Conservation (phyloP, 2,329 filamentous ascomycete genomes). For the Calonectria henricotiae region DNA sequence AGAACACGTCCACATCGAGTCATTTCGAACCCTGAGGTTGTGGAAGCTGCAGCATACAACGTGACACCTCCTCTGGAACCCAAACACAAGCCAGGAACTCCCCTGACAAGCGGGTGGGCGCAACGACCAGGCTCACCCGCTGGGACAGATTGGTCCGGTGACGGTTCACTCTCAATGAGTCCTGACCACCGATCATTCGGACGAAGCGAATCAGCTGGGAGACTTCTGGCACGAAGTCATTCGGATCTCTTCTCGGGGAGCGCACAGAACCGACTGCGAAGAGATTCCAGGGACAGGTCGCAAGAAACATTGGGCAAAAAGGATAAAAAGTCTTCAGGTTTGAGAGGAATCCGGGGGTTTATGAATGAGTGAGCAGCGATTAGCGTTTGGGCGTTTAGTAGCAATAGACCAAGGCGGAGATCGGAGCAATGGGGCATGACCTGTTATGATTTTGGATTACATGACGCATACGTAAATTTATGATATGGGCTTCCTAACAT, state of each 20-base stretch:
- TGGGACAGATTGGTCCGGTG: conserved; percentile 54
- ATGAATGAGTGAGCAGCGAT: conserved; percentile 51
- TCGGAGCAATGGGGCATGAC: background rate
- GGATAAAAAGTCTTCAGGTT: conserved; percentile 58
- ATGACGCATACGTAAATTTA: background rate
- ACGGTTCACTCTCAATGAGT: conserved; percentile 54
- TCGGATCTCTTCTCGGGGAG: conserved; percentile 59
- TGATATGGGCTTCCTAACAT: background rate
- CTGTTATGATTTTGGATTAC: background rate
- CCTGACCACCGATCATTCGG: conserved; percentile 64
- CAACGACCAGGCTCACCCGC: conserved; percentile 61
- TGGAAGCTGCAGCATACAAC: conserved; percentile 63
- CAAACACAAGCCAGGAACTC: conserved; percentile 54
- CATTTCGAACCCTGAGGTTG: conserved; percentile 63
- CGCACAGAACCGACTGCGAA: conserved; percentile 65
- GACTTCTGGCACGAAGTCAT: conserved; percentile 44
- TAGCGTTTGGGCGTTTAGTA: conserved; percentile 20
- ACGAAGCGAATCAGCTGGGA: conserved; percentile 60
- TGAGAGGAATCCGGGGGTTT: conserved; percentile 63
- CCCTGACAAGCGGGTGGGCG: conserved; percentile 52
- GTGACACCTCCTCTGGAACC: conserved; percentile 62
- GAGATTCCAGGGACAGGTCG: conserved; percentile 67
- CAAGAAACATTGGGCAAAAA: conserved; percentile 58
- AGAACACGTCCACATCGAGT: conserved; percentile 60
- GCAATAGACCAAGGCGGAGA: background rate